Evolutionary conservation across 768 basidiomycete species (phyloP), one percentile per base, ranked within the genome.

Genomic region (Tricholomella constricta): DNA sequence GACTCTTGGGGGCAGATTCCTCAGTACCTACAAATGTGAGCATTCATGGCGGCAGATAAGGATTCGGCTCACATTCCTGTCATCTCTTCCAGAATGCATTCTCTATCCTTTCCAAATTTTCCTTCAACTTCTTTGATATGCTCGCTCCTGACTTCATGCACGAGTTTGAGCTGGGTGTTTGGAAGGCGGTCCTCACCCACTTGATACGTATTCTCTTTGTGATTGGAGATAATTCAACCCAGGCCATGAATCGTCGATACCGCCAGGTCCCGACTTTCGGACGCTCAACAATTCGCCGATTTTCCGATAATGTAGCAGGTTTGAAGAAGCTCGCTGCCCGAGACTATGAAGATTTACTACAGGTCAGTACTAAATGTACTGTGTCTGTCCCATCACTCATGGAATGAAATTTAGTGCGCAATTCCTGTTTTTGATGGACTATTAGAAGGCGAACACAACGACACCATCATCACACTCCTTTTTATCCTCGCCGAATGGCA

Each of bases 111-210:
- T 48, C 70, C 6, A 45, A 37, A 25, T 54, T 54, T 41, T 56
- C 54, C 6, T 61, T 71, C 45, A 57, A 65, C 41, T 29, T 60
- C 15, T 68, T 59, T 44, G 11, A 37, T 2, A 63, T 72, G 59
- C 53, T 72, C 11, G 63, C 62, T 4, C 53, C 62, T 0, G 72
- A 73, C 46, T 54, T 73, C 14, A 45, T 74, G 54, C 72, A 73
- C 55, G 72, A 74, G 51, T 57, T 72, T 50, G 71, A 74, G 49
- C 63, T 73, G 0, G 72, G 72, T 4, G 68, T 69, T 10, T 73
- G 68, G 67, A 73, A 71, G 51, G 52, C 62, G 1, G n/a, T 69
- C 1, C 66, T 74, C 22, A 63, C 42, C 0, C 73, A 75, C 51
- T 54, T 73, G 1, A 55, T 74, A 7, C 64, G 68, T 8, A 59